Evolutionary conservation across 1,139 yeast species (phyloP).

Genomic region (Suhomyces chickasaworum): DNA sequence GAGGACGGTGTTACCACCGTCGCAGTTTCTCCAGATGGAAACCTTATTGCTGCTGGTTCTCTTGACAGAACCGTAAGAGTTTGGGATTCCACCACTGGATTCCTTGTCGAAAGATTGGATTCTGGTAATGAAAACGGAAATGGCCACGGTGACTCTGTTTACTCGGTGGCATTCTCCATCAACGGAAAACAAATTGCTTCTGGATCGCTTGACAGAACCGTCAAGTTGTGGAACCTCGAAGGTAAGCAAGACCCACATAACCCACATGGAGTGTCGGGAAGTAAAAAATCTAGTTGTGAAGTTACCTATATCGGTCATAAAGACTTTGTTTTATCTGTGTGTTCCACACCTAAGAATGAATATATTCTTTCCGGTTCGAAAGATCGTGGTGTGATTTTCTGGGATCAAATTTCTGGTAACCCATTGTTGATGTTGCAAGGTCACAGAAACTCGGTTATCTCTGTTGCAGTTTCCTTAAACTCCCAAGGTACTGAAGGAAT

Average conservation of each 20-base stretch:
- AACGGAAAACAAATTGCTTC: constrained; percentile 92
- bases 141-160: constrained; percentile 96
- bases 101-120: constrained; percentile 88
- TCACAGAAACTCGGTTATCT: constrained; percentile 92
- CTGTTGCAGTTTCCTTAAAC: constrained; percentile 85
- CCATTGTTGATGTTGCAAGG: constrained; percentile 96
- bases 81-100: constrained; percentile 96
- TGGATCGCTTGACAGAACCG: constrained; percentile 94
- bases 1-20: constrained; percentile 99
- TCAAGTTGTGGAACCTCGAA: constrained; percentile 89
- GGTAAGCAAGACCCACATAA: constrained; percentile 54
- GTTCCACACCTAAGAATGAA: constrained; percentile 91
- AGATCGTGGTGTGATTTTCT: constrained; percentile 95
- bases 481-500: constrained; percentile 71
- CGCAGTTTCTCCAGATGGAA: constrained; percentile 95
- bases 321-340: constrained; percentile 92
- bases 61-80: constrained; percentile 94
- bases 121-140: constrained; percentile 85
- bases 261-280: constrained; percentile 29
- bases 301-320: constrained; percentile 95
- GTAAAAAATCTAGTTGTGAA: constrained; percentile 68
- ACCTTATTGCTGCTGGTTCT: constrained; percentile 93
- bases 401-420: constrained; percentile 93
- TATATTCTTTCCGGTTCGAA: constrained; percentile 93
- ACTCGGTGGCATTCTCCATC: constrained; percentile 91